Evolutionary conservation across 345 rosid genomes (phyloP).

Genomic region (Camelina neglecta): DNA sequence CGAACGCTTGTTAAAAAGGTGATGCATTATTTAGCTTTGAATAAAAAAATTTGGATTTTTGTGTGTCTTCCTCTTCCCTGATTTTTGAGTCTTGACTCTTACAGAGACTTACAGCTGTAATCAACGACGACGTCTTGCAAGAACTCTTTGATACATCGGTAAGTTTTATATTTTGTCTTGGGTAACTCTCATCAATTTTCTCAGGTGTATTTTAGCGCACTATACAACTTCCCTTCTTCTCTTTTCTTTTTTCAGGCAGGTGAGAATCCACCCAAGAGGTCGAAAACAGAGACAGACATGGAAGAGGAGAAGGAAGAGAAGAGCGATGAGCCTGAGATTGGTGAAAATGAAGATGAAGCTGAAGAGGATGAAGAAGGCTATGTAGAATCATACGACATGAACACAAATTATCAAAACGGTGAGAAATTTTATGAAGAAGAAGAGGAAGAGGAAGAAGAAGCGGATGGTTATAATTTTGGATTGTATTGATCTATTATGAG

Average conservation of each 20-base stretch:
- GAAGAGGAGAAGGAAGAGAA: conserved; percentile 20
- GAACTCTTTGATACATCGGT: conserved; percentile 72
- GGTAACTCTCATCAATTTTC: not conserved
- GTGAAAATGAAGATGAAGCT: conserved; percentile 29
- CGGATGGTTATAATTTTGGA: conserved; percentile 32
- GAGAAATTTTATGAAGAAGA: conserved; percentile 32
- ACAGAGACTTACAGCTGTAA: conserved; percentile 74
- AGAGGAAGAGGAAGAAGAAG: conserved; percentile 21
- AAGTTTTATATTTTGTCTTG: conserved; percentile 37
- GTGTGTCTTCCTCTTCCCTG: not conserved
- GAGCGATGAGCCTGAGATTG: conserved; percentile 17
- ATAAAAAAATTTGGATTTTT: conserved; percentile 3
- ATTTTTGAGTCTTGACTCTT: conserved; percentile 14
- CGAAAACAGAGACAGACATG: conserved; percentile 17
- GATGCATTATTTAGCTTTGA: not conserved
- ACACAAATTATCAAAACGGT: conserved; percentile 1
- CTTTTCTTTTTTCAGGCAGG: conserved; percentile 37
- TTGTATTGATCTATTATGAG: conserved; percentile 22
- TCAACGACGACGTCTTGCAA: conserved; percentile 71
- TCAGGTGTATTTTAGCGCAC: not conserved
- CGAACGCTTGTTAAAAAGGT: conserved; percentile 78
- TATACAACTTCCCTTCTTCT: conserved; percentile 8
- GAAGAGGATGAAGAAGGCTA: conserved; percentile 26
- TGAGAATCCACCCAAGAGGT: conserved; percentile 23
- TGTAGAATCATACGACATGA: conserved; percentile 32